phyloP scores from a whole-genome alignment of 2,329 filamentous ascomycete genomes.

The Colletotrichum destructivum region DNA sequence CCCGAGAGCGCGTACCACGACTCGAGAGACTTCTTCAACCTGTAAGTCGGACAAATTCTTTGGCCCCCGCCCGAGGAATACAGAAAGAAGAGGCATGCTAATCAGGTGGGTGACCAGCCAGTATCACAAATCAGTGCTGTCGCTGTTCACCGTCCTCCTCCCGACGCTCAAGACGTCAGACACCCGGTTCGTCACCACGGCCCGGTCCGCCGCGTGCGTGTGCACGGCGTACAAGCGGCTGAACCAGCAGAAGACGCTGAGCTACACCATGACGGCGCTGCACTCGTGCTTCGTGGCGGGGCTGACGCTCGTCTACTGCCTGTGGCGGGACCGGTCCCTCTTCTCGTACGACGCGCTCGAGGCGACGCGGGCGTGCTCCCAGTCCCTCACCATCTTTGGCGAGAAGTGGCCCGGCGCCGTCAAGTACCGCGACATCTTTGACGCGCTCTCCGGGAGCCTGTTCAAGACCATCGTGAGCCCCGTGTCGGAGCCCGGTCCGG shows the following conservation, averaged over 20 bases:
- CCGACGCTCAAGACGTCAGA: constrained; percentile 45
- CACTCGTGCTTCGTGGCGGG: constrained; percentile 51
- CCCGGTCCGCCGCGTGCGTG: constrained; percentile 45
- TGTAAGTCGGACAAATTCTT: constrained; percentile 31
- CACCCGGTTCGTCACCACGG: constrained; percentile 44
- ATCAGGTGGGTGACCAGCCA: constrained; percentile 17
- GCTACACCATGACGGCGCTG: constrained; percentile 50
- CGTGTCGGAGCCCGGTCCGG: neutral
- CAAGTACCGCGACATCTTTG: constrained; percentile 50
- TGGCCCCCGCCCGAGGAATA: too few species aligned
- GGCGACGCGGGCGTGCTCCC: constrained; percentile 48
- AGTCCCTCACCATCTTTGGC: constrained; percentile 49
- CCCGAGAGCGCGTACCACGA: constrained; percentile 47
- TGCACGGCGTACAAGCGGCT: constrained; percentile 51
- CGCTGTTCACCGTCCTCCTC: constrained; percentile 46
- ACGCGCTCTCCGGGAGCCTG: constrained; percentile 46
- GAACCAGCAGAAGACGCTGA: constrained; percentile 49
- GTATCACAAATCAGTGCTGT: constrained; percentile 48
- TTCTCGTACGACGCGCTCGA: constrained; percentile 48
- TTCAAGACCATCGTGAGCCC: constrained; percentile 46
- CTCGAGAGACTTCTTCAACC: constrained; percentile 47
- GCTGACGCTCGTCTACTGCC: constrained; percentile 49
- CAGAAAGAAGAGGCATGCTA: too few species aligned
- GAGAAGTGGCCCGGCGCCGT: constrained; percentile 49
- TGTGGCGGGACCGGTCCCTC: constrained; percentile 46